These are phyloP conservation scores for Aspergillus homomorphus DNA, from an alignment of 495 filamentous ascomycete species.

Conservation along the genomic window DNA sequence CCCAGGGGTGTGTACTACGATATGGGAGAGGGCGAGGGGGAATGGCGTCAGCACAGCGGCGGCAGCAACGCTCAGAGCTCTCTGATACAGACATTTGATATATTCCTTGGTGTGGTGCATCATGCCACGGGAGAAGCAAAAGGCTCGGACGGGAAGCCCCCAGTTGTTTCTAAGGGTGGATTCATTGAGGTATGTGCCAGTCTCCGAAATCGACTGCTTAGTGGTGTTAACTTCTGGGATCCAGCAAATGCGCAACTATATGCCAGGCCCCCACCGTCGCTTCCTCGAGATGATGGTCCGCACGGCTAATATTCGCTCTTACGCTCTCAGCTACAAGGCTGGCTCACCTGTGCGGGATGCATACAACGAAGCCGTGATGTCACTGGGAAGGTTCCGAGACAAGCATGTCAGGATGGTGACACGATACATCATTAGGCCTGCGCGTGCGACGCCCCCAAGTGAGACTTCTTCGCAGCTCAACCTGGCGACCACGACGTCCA, in stretches of 20 bases:
- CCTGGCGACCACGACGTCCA: constrained; percentile 29
- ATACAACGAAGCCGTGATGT: constrained; percentile 81
- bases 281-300: constrained; percentile 74
- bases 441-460: constrained; percentile 20
- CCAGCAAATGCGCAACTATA: constrained; percentile 90
- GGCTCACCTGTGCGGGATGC: constrained; percentile 67
- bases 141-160: constrained; percentile 16
- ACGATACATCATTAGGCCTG: constrained; percentile 78
- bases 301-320: constrained; percentile 80
- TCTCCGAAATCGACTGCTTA: not conserved
- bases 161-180: constrained; percentile 14
- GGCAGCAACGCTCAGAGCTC: constrained; percentile 95
- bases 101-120: constrained; percentile 84
- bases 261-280: constrained; percentile 86
- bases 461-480: constrained; percentile 23
- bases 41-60: constrained; percentile 76
- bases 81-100: constrained; percentile 88
- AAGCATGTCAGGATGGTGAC: constrained; percentile 93
- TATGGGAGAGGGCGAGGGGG: constrained; percentile 61
- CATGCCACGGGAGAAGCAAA: constrained; percentile 74
- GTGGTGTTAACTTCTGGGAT: not conserved
- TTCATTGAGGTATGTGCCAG: constrained; percentile 33
- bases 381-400: constrained; percentile 78
- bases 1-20: constrained; percentile 88
- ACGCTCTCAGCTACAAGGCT: constrained; percentile 58